These are phyloP conservation scores for Mycosphaerella sp. DNA, from an alignment of 2,329 filamentous ascomycete species.

Conservation along the genomic window DNA sequence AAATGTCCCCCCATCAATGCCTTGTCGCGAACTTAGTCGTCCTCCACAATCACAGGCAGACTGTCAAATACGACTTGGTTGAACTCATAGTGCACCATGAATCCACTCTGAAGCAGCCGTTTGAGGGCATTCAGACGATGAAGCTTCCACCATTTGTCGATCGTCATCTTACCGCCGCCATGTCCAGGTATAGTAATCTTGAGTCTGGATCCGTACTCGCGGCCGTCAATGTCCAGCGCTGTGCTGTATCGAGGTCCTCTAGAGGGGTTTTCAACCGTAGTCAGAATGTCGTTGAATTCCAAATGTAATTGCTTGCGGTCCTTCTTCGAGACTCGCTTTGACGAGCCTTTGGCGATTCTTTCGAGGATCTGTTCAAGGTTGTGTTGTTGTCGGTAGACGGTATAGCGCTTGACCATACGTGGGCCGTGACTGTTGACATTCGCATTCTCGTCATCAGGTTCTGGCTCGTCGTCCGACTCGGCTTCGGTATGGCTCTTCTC, in stretches of 20 bases:
- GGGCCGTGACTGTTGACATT: constrained; percentile 32
- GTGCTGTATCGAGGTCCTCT: constrained; percentile 61
- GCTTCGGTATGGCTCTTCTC: constrained; percentile 61
- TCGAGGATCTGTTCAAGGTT: constrained; percentile 55
- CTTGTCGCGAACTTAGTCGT: constrained; percentile 9
- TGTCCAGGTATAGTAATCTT: constrained; percentile 54
- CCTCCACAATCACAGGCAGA: constrained; percentile 42
- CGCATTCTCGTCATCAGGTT: constrained; percentile 40
- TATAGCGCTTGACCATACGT: constrained; percentile 56
- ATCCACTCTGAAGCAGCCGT: constrained; percentile 55
- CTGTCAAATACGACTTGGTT: constrained; percentile 56
- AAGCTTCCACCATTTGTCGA: constrained; percentile 71
- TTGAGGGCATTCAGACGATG: constrained; percentile 56
- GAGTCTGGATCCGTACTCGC: constrained; percentile 56
- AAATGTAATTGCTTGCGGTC: constrained; percentile 61
- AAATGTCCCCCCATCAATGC: neutral
- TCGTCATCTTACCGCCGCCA: constrained; percentile 50
- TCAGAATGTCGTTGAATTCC: constrained; percentile 60
- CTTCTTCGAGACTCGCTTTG: constrained; percentile 58
- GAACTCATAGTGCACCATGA: constrained; percentile 56
- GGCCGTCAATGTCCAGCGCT: constrained; percentile 55
- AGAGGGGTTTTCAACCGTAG: constrained; percentile 59
- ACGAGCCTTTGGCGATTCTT: constrained; percentile 54
- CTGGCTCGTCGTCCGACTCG: constrained; percentile 50
- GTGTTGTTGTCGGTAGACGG: constrained; percentile 58